Evolutionary conservation across 306 rosid species (phyloP).

Genomic region (Cucurbita pepo): DNA sequence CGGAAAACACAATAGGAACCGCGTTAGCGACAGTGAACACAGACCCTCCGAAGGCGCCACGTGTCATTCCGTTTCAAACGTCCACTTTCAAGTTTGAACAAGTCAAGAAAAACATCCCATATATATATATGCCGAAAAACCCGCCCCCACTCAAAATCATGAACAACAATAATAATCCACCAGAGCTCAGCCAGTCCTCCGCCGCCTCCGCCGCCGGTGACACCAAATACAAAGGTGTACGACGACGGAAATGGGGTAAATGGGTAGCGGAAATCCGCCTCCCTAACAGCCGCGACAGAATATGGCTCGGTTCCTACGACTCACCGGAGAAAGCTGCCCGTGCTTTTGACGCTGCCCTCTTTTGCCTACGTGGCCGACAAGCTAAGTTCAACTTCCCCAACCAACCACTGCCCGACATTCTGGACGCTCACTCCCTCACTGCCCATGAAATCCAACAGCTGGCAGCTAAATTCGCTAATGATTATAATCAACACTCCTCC

Average conservation of each 20-base stretch:
- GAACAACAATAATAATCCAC: background rate
- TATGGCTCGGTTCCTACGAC: conserved; percentile 80
- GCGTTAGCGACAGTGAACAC: background rate
- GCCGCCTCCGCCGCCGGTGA: background rate
- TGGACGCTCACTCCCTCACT: conserved; percentile 25
- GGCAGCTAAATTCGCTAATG: conserved; percentile 45
- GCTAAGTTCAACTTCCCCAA: conserved; percentile 63
- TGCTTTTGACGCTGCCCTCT: conserved; percentile 77
- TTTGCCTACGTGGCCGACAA: conserved; percentile 52
- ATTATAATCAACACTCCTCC: no score
- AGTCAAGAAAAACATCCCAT: background rate
- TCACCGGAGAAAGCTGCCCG: conserved; percentile 61
- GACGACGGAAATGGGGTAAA: conserved; percentile 84
- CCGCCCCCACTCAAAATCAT: background rate
- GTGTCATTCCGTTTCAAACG: background rate
- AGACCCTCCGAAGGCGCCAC: background rate
- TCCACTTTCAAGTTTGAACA: background rate
- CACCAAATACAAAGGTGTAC: conserved; percentile 36
- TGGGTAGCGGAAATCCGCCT: conserved; percentile 75
- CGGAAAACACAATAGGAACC: background rate
- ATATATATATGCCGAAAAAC: no score
- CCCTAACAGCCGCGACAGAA: conserved; percentile 73
- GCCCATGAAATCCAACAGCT: conserved; percentile 34
- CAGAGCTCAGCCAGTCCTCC: no score
- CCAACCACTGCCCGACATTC: conserved; percentile 34